phyloP scores from a whole-genome alignment of 805 yeast species.

The Saccharomycopsis guyanensis region DNA sequence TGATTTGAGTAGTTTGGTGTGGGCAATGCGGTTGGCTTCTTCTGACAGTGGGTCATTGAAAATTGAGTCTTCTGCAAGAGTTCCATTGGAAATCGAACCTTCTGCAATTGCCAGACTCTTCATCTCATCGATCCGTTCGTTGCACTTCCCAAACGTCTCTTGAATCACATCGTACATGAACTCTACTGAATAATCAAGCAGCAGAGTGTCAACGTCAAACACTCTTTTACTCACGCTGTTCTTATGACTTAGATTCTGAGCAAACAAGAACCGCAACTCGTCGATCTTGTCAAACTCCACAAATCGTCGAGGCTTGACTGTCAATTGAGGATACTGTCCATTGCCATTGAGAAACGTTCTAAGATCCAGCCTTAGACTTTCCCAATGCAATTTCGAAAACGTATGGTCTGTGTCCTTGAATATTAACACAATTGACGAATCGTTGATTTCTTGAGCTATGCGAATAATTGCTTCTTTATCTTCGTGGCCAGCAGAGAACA shows the following conservation, averaged over 20 bases:
- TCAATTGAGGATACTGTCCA: background rate
- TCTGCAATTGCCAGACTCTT: background rate
- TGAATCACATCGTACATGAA: background rate
- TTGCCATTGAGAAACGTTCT: background rate
- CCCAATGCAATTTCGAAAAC: background rate
- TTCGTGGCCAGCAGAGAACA: background rate
- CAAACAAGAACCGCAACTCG: background rate
- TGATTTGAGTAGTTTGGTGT: too few species aligned
- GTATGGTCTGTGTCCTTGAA: background rate
- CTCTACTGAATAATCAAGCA: background rate
- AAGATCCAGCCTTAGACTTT: background rate
- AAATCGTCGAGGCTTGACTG: background rate
- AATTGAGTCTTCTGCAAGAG: too few species aligned
- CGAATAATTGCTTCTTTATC: background rate
- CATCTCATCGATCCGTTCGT: background rate
- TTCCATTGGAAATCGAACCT: background rate
- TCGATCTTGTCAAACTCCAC: background rate
- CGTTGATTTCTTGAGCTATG: background rate
- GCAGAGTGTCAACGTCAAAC: too few species aligned
- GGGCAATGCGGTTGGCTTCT: too few species aligned
- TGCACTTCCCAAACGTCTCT: background rate
- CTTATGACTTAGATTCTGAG: background rate
- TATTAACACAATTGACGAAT: background rate
- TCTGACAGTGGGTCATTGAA: too few species aligned
- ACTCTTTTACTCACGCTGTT: background rate